Conservation (phyloP, 495 filamentous ascomycete species). For the Acidomyces sp. region DNA sequence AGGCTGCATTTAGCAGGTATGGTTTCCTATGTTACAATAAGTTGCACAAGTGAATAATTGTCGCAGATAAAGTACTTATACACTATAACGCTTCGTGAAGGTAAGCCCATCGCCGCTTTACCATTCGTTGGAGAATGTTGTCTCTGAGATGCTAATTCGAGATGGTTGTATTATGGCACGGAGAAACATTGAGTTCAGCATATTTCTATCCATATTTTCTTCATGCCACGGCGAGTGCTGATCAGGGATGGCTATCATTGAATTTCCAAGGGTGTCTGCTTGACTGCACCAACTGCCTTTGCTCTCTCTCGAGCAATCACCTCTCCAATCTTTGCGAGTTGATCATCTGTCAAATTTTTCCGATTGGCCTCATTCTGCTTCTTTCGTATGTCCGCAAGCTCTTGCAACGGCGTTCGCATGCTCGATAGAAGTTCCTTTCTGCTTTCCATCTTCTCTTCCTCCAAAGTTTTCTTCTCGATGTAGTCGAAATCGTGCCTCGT, state of each 20-base stretch:
- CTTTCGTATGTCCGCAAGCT: slow-evolving; percentile 31
- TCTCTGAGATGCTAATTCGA: too few relatives aligned
- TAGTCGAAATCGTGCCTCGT: slow-evolving; percentile 63
- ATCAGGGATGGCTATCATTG: too few relatives aligned
- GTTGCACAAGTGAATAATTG: too few relatives aligned
- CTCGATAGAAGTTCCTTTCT: slow-evolving; percentile 42
- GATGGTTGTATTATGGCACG: too few relatives aligned
- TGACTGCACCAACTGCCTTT: slow-evolving; percentile 1
- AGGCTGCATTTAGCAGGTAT: neutral
- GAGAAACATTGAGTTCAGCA: too few relatives aligned
- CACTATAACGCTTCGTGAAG: too few relatives aligned
- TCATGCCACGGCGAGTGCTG: too few relatives aligned
- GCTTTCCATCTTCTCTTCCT: slow-evolving; percentile 44
- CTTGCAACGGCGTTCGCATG: slow-evolving; percentile 43
- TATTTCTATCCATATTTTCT: too few relatives aligned
- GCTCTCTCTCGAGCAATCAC: slow-evolving; percentile 44
- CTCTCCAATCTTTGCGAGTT: slow-evolving; percentile 53
- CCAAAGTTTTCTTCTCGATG: slow-evolving; percentile 45
- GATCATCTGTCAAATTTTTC: slow-evolving; percentile 42
- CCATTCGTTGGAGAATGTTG: too few relatives aligned
- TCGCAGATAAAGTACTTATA: neutral
- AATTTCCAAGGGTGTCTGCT: too few relatives aligned
- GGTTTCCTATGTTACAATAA: slow-evolving; percentile 2
- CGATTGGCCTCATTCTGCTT: slow-evolving; percentile 31
- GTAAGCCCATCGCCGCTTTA: too few relatives aligned